These are phyloP conservation scores for Diaporthe eres DNA, from an alignment of 2,329 filamentous ascomycete species.

Conservation along the genomic window DNA sequence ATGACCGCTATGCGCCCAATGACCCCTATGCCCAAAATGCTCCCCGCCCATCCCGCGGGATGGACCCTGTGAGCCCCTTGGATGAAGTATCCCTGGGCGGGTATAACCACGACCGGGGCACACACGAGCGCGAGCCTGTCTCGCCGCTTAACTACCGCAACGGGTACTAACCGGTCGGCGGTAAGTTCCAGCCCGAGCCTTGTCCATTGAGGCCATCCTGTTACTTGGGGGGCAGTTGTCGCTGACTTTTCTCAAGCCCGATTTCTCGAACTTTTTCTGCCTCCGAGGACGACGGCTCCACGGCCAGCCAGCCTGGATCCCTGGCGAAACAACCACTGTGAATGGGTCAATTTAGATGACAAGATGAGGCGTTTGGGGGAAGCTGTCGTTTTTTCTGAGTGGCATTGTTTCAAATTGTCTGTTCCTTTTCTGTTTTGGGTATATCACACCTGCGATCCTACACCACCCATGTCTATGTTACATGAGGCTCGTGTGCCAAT, in stretches of 20 bases:
- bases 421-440: conserved; percentile 1
- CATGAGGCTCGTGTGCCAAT: conserved; percentile 4
- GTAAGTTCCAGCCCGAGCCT: not conserved
- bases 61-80: conserved; percentile 12
- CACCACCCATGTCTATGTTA: not conserved
- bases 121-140: not conserved
- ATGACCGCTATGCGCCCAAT: not conserved
- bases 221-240: not conserved
- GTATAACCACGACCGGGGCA: not conserved
- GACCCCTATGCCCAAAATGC: too few species aligned
- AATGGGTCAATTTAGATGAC: not conserved
- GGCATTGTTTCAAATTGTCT: not conserved
- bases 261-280: not conserved
- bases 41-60: not conserved
- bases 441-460: not conserved
- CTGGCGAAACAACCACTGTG: not conserved
- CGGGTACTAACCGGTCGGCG: not conserved
- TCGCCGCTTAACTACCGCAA: not conserved
- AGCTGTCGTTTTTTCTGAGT: not conserved
- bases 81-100: not conserved
- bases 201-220: too few species aligned
- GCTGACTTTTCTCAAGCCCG: not conserved
- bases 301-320: too few species aligned
- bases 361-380: not conserved
- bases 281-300: not conserved